Base-by-base conservation (phyloP, 345 rosid species). In the Zanthoxylum bungeanum region DNA sequence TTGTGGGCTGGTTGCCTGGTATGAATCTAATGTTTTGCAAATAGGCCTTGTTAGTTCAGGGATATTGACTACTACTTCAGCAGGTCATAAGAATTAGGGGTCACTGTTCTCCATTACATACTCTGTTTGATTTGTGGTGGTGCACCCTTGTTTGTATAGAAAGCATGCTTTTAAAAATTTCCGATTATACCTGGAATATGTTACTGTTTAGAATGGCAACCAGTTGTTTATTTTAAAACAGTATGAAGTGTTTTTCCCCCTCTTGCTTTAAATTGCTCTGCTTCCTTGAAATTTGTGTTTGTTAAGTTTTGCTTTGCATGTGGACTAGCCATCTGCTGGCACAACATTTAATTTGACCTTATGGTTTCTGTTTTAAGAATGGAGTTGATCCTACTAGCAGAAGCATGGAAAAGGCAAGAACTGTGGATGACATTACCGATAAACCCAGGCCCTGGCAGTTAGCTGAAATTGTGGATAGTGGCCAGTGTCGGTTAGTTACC, bases 401-500 rank as follows among this genome's bases (percentile, higher is more conserved):
- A 89, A 83, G 84, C 78, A 69, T 82, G 68, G 98, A 95, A 81
- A 92, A 89, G 79, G 89, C 97, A 28, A 88, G 93, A 80, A 73
- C 69, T 57, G 63, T 79, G 46, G 97, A 91, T 50, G 99, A 89
- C n/a, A 66, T 78, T 50, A 66, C 70, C 58, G 99, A 90, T 36
- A 95, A 87, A 80, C 58, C 88, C 57, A 95, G 88, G 80, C 82
- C 96, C 22, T 90, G 91, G 96, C 92, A 89, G 78, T 82, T 87
- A 71, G 77, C 85, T 37, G 99, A 95, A 79, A 88, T 95, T 71
- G 77, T 83, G 72, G 90, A 90, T 51, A 76, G 90, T 56, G 74
- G 64, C 50, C 96, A 87, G 55, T 95, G 97, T 68, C 85, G 89
- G 68, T 76, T 87, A 67, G 92, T 89, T 66, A 79, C 88, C 19